Evolutionary conservation across 768 basidiomycete genomes (phyloP), one percentile per base, ranked within the genome.

Genomic region (Pleurotus giganteus): DNA sequence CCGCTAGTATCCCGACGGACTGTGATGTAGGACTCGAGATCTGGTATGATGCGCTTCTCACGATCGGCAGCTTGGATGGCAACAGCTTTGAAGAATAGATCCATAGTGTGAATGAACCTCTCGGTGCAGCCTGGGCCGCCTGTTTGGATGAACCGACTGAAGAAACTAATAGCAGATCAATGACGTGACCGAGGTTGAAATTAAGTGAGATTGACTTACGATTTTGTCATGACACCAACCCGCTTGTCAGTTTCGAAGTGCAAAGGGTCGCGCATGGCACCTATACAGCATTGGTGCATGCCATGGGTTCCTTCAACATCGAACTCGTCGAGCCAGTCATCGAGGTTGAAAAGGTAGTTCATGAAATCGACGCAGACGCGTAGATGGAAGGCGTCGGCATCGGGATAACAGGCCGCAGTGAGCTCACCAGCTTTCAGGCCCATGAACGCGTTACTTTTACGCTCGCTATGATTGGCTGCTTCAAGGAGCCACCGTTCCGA

Each of bases 1-100:
- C 77, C 83, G 52, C 75, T 78, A 9, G 81, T 83, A 49, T 82
- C 74, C 27, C 83, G 74, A 43, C 84, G 74, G 41, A 84, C 68
- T 12, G 66, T 57, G 53, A 84, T 72, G 63, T 83, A 86, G 12
- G 76, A 74, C 52, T 83, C 79, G 23, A 84, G 68, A 57, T 74
- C 73, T n/a, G 76, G 71, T 19, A 75, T 61, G 1, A 53, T 57
- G 4, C 70, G 65, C 5, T 65, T 65, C 34, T 69, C 65, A 8
- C 79, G 74, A 47, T 79, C 75, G 4, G 69, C 64, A 7, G 79
- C 74, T 62, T 81, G 73, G 34, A 71, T 64, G 17, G 66, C 68
- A n/a, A 77, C 73, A 24, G 76, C 74, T 5, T 66, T 61, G 45
- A 77, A 70, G 60, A 77, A 81, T 2, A 67, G 54, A 37, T 74